Conservation (phyloP, 208 protist species). For the Leishmania mexicana region DNA sequence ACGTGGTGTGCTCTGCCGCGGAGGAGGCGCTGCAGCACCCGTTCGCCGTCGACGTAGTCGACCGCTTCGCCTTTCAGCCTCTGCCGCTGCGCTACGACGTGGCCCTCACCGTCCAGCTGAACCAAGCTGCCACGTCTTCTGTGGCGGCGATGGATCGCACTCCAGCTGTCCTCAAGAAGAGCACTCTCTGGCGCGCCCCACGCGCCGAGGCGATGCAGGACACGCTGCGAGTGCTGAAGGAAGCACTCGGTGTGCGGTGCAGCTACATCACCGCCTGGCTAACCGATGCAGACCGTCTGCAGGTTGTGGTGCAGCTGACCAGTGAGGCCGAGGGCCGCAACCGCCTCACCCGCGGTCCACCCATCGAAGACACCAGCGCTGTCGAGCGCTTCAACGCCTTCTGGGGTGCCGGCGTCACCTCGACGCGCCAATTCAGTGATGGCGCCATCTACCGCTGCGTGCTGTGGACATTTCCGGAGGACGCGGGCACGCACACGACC, state of each 20-base stretch:
- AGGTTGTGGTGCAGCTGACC: constrained; percentile 61
- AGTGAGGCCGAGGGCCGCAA: constrained; percentile 69
- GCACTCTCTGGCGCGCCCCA: constrained; percentile 17
- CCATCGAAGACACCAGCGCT: constrained; percentile 68
- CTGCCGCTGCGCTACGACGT: constrained; percentile 71
- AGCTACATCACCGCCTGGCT: constrained; percentile 56
- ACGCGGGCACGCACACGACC: constrained; percentile 53
- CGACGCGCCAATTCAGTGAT: constrained; percentile 87
- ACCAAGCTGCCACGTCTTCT: background rate
- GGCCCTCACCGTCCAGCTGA: constrained; percentile 44
- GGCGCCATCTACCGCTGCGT: constrained; percentile 88
- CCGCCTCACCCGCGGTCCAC: constrained; percentile 75
- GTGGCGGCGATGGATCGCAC: constrained; percentile 16
- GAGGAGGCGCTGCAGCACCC: constrained; percentile 72
- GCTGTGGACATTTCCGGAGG: constrained; percentile 69
- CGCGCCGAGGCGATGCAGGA: constrained; percentile 24
- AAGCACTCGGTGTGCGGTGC: constrained; percentile 59
- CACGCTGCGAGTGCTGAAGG: constrained; percentile 36
- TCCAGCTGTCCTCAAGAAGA: constrained; percentile 19
- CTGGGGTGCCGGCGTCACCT: constrained; percentile 71
- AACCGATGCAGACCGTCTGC: constrained; percentile 36
- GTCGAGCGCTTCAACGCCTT: constrained; percentile 81
- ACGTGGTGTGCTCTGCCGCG: constrained; percentile 64
- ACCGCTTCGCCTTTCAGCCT: constrained; percentile 56
- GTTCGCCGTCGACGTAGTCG: constrained; percentile 52